phyloP scores from a whole-genome alignment of 345 rosid species.

The Gossypium bickii region DNA sequence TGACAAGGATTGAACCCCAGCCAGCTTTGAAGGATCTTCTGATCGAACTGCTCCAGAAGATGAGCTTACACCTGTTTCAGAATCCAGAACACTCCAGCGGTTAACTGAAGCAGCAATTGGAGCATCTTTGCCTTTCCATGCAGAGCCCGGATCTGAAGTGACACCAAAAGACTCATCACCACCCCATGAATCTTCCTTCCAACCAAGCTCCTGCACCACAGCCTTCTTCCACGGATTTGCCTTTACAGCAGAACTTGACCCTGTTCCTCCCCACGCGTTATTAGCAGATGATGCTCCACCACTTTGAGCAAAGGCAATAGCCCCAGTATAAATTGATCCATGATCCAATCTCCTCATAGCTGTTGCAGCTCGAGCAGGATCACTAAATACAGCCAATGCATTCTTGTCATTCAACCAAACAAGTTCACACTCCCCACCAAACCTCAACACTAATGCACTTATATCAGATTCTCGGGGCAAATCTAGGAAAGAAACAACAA shows the following conservation, averaged over 20 bases:
- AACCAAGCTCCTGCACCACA: constrained; percentile 50
- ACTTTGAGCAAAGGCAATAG: constrained; percentile 45
- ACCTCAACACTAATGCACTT: constrained; percentile 72
- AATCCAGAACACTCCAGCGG: constrained; percentile 66
- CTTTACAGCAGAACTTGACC: constrained; percentile 29
- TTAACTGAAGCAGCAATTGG: constrained; percentile 52
- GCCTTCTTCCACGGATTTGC: constrained; percentile 87
- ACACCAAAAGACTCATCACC: constrained; percentile 43
- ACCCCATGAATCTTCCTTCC: constrained; percentile 67
- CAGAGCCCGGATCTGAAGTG: constrained; percentile 32
- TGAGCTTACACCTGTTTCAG: constrained; percentile 33
- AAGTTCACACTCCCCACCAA: constrained; percentile 96
- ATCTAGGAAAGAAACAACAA: constrained; percentile 79
- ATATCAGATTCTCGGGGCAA: constrained; percentile 87
- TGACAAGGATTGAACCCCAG: constrained; percentile 13
- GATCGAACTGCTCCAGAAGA: constrained; percentile 26
- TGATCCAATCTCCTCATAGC: constrained; percentile 97
- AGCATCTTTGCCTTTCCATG: constrained; percentile 48
- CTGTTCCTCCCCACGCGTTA: constrained; percentile 60
- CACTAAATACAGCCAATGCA: constrained; percentile 81
- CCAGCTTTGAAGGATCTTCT: constrained; percentile 22
- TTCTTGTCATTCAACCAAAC: constrained; percentile 94
- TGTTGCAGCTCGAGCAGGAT: constrained; percentile 95
- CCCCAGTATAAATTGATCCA: constrained; percentile 78
- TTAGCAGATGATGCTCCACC: constrained; percentile 33